A percentile compares a stretch with the other conserved stretches of the same genome.
Evolutionary conservation across 1,284 basidiomycete species (phyloP).

Genomic region (Phenoliferia sp.): DNA sequence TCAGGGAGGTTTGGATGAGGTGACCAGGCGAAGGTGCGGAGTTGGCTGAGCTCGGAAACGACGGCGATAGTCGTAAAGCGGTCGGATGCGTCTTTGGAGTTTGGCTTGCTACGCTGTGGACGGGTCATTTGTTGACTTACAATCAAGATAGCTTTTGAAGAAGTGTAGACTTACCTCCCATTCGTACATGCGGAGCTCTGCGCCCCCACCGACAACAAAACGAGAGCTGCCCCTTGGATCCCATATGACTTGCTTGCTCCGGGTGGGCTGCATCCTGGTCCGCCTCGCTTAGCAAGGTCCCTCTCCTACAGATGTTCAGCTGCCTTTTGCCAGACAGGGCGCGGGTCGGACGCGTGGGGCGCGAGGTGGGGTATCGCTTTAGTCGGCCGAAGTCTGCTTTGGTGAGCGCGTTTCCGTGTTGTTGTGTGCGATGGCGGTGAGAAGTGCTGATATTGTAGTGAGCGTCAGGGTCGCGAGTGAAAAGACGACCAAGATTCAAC

Average conservation of each 20-base stretch:
- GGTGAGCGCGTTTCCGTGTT: too few species aligned
- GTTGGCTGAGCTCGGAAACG: slow-evolving; percentile 26
- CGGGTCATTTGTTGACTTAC: too few species aligned
- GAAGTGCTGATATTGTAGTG: too few species aligned
- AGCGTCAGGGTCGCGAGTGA: background rate
- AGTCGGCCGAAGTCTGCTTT: too few species aligned
- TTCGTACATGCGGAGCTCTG: slow-evolving; percentile 30
- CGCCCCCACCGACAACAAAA: slow-evolving; percentile 29
- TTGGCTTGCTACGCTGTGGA: background rate
- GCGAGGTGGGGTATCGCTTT: too few species aligned
- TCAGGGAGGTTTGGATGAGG: slow-evolving; percentile 17
- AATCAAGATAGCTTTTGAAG: too few species aligned
- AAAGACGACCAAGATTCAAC: background rate
- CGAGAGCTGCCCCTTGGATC: slow-evolving; percentile 5
- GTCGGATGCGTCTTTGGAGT: background rate
- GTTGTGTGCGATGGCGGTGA: too few species aligned
- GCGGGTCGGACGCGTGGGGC: too few species aligned
- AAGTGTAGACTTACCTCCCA: slow-evolving; percentile 12
- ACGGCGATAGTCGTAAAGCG: slow-evolving; percentile 23
- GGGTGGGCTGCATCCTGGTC: slow-evolving; percentile 65
- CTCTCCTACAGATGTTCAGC: background rate
- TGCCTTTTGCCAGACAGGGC: too few species aligned
- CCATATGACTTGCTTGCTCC: slow-evolving; percentile 43
- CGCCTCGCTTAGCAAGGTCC: slow-evolving; percentile 59
- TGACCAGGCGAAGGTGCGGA: slow-evolving; percentile 32